Evolutionary conservation across 2,329 filamentous ascomycete genomes (phyloP).

Genomic region (Fusarium lateritium): DNA sequence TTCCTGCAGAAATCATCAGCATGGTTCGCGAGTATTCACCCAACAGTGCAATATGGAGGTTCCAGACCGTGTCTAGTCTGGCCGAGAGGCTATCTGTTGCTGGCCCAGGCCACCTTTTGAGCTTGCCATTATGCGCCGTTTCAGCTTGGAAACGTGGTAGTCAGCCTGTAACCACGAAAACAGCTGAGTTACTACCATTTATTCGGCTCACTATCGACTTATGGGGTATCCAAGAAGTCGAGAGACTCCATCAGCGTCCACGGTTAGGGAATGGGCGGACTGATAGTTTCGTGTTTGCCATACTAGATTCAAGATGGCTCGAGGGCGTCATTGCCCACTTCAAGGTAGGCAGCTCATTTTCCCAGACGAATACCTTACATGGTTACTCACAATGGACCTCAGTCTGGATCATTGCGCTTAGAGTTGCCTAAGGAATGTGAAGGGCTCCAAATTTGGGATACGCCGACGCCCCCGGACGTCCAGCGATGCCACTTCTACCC

Average conservation of each 20-base stretch:
- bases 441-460: constrained; percentile 33
- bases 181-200: constrained; percentile 4
- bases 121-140: constrained; percentile 11
- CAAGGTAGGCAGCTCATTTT: constrained; percentile 15
- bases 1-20: constrained; percentile 26
- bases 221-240: constrained; percentile 23
- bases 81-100: neutral
- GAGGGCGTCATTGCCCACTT: constrained; percentile 23
- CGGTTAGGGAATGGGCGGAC: constrained; percentile 19
- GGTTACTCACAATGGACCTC: neutral
- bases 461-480: constrained; percentile 25
- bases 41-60: constrained; percentile 20
- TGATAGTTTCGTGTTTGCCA: constrained; percentile 18
- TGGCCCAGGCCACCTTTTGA: constrained; percentile 7
- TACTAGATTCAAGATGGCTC: constrained; percentile 4
- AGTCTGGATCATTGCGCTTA: constrained; percentile 27
- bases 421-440: constrained; percentile 14
- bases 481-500: constrained; percentile 23
- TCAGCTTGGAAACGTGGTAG: constrained; percentile 23
- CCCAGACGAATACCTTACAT: neutral
- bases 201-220: constrained; percentile 36
- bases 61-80: constrained; percentile 6
- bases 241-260: constrained; percentile 24
- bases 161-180: constrained; percentile 9
- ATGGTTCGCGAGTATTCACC: constrained; percentile 21